phyloP scores from a whole-genome alignment of 2,329 filamentous ascomycete species.

The Stagonosporopsis cucurbitacearum region DNA sequence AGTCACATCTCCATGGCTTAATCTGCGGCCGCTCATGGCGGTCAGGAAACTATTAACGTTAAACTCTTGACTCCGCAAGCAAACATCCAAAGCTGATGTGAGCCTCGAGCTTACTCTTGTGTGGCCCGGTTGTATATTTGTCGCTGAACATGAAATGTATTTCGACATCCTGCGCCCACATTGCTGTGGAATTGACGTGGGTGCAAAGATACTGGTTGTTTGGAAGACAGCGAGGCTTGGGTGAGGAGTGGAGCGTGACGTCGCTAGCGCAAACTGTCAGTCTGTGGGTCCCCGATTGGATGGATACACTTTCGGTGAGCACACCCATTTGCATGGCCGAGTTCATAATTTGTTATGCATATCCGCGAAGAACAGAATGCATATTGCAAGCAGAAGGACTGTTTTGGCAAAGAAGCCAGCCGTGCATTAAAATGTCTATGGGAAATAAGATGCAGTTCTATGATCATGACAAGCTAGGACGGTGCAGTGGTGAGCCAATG shows the following conservation, averaged over 20 bases:
- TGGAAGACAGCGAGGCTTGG: background rate
- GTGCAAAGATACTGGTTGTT: background rate
- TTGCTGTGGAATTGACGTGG: background rate
- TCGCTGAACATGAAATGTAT: conserved; percentile 33
- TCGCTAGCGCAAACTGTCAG: conserved; percentile 9
- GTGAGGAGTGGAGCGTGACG: conserved; percentile 17
- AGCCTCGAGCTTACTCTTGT: conserved; percentile 31
- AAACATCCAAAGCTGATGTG: background rate
- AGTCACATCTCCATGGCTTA: conserved; percentile 51
- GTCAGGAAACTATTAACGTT: conserved; percentile 21
- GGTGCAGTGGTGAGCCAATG: conserved; percentile 4
- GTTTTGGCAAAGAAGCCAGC: conserved; percentile 1
- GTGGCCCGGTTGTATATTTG: conserved; percentile 31
- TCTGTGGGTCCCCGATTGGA: background rate
- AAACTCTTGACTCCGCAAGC: background rate
- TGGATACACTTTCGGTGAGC: background rate
- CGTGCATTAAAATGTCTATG: conserved; percentile 18
- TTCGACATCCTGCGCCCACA: conserved; percentile 21
- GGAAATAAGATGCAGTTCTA: conserved; percentile 11
- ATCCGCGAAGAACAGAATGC: background rate
- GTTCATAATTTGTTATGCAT: background rate
- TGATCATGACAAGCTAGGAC: conserved; percentile 5
- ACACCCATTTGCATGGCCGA: background rate
- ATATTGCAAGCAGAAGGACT: background rate
- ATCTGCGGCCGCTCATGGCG: conserved; percentile 25